A percentile compares a stretch with the other conserved stretches of the same genome.
Conservation (phyloP, 108 stramenopile species). For the Fragilaria radians region DNA sequence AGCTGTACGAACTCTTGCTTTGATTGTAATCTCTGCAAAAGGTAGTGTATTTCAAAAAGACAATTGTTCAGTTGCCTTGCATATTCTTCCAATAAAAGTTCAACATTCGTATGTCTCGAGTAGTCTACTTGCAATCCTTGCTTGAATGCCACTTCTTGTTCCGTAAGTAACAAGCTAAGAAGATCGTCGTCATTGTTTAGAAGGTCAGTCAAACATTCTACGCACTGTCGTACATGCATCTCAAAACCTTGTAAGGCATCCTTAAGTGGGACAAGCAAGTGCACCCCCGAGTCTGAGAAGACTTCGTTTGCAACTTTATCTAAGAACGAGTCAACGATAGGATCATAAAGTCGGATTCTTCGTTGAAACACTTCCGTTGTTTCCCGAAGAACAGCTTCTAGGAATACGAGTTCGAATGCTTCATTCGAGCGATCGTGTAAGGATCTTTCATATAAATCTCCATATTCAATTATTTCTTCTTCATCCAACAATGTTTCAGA, state of each 20-base stretch:
- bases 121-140: conserved; percentile 37
- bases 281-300: conserved; percentile 60
- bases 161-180: conserved; percentile 70
- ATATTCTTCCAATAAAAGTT: conserved; percentile 80
- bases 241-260: conserved; percentile 79
- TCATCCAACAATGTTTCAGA: conserved; percentile 27
- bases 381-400: conserved; percentile 73
- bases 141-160: conserved; percentile 45
- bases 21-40: conserved; percentile 68
- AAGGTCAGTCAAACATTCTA: conserved; percentile 60
- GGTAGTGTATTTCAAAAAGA: conserved; percentile 58
- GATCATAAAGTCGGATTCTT: conserved; percentile 74
- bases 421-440: too few species aligned
- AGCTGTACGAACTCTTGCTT: conserved; percentile 83
- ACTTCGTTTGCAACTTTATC: conserved; percentile 55
- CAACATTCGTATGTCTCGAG: conserved; percentile 60
- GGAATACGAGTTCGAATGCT: conserved; percentile 66
- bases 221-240: conserved; percentile 59
- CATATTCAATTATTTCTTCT: conserved; percentile 20
- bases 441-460: too few species aligned
- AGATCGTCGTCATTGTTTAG: conserved; percentile 81
- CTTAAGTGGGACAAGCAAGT: conserved; percentile 75
- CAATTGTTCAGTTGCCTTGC: conserved; percentile 61
- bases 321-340: conserved; percentile 74
- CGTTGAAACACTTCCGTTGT: conserved; percentile 68